These are phyloP conservation scores for Termitomyces heimii DNA, from an alignment of 768 basidiomycete genomes.

Conservation along the genomic window DNA sequence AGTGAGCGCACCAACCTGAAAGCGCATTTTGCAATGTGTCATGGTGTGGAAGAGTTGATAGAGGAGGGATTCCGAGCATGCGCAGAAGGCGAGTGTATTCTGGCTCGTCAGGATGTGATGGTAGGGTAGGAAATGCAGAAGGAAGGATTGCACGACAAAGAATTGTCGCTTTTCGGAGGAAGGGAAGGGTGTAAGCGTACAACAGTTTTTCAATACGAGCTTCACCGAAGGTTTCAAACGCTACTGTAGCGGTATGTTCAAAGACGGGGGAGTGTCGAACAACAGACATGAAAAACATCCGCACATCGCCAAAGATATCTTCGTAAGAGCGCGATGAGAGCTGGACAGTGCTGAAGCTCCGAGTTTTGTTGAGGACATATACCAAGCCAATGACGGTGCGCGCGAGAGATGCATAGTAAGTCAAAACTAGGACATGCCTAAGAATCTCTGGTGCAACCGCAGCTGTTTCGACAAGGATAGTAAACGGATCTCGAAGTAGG, in stretches of 20 bases:
- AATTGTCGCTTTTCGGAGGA: conserved; percentile 84
- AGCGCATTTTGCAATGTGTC: conserved; percentile 87
- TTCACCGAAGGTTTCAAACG: conserved; percentile 78
- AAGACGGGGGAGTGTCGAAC: conserved; percentile 85
- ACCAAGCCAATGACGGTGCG: conserved; percentile 82
- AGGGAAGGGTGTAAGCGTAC: conserved; percentile 86
- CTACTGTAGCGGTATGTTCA: conserved; percentile 77
- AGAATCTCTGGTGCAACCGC: conserved; percentile 88
- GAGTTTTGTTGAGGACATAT: conserved; percentile 71
- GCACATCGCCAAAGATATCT: conserved; percentile 76
- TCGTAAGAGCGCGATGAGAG: conserved; percentile 47
- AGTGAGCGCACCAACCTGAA: conserved; percentile 87
- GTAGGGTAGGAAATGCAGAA: conserved; percentile 49
- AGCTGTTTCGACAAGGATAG: conserved; percentile 84
- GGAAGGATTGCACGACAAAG: conserved; percentile 75
- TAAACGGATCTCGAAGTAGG: conserved; percentile 85
- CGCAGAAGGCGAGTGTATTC: conserved; percentile 79
- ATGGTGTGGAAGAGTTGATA: conserved; percentile 74
- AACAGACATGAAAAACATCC: conserved; percentile 88
- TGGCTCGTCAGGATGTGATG: conserved; percentile 30
- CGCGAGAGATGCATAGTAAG: conserved; percentile 87
- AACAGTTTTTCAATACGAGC: conserved; percentile 80
- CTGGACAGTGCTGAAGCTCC: conserved; percentile 45
- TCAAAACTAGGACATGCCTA: conserved; percentile 79
- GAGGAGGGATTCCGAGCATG: conserved; percentile 72